Evolutionary conservation across 768 basidiomycete genomes (phyloP).

Genomic region (Naganishia kalamii): DNA sequence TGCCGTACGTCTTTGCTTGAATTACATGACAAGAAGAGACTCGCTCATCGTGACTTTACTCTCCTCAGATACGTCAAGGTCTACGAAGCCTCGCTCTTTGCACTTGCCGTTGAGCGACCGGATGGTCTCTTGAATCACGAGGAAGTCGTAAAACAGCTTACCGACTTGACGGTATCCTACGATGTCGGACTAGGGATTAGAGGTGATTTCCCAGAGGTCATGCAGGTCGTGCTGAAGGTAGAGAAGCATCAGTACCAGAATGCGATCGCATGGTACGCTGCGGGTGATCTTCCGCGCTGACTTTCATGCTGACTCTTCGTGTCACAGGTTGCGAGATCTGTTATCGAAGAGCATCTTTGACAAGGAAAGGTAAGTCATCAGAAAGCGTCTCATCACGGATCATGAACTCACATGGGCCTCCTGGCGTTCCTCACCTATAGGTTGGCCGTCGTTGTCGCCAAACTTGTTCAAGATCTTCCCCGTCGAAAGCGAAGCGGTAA

Average conservation of each 20-base stretch:
- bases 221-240: slow-evolving; percentile 75
- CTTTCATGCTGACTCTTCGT: slow-evolving; percentile 55
- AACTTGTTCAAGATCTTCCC: slow-evolving; percentile 81
- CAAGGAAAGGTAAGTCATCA: slow-evolving; percentile 36
- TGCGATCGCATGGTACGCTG: slow-evolving; percentile 66
- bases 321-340: slow-evolving; percentile 29
- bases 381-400: not conserved
- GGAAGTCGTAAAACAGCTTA: slow-evolving; percentile 81
- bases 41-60: not conserved
- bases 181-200: slow-evolving; percentile 63
- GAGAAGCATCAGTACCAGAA: slow-evolving; percentile 70
- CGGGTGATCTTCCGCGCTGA: slow-evolving; percentile 67
- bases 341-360: slow-evolving; percentile 36
- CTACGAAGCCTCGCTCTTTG: slow-evolving; percentile 79
- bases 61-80: slow-evolving; percentile 62
- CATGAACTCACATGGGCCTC: not conserved
- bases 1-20: slow-evolving; percentile 56
- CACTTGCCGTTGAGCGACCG: slow-evolving; percentile 67
- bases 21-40: not conserved
- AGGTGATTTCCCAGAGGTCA: slow-evolving; percentile 61
- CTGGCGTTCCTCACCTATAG: slow-evolving; percentile 48
- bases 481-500: slow-evolving; percentile 83
- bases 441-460: slow-evolving; percentile 74
- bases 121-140: slow-evolving; percentile 72
- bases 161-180: slow-evolving; percentile 82